Evolutionary conservation across 176 grass and related monocot species (phyloP).

Genomic region (Melocanna baccifera): DNA sequence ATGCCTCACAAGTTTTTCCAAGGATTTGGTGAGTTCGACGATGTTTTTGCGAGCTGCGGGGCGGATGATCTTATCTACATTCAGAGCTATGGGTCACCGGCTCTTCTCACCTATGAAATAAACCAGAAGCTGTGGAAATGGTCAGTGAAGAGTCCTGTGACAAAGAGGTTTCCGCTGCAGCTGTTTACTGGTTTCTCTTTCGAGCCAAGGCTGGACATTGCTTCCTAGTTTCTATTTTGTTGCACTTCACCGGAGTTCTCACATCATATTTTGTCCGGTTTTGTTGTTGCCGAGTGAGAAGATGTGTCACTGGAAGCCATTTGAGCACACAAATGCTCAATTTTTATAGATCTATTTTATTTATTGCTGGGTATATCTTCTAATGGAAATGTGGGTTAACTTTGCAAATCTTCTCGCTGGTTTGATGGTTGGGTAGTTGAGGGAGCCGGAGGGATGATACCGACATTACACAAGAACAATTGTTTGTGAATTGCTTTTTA

Average conservation of each 20-base stretch:
- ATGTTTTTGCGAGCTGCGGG: constrained; percentile 81
- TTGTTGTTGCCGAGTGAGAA: constrained; percentile 24
- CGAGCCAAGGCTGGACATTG: constrained; percentile 72
- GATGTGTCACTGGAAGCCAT: constrained; percentile 22
- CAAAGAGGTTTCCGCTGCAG: constrained; percentile 85
- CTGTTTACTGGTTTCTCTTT: constrained; percentile 92
- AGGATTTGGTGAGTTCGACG: constrained; percentile 86
- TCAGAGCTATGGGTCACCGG: constrained; percentile 79
- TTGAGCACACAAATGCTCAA: constrained; percentile 21
- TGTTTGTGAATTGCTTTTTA: neutral
- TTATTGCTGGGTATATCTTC: constrained; percentile 45
- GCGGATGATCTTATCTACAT: constrained; percentile 80
- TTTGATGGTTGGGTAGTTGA: constrained; percentile 15
- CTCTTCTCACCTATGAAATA: constrained; percentile 74
- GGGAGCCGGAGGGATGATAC: neutral
- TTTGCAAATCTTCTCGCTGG: neutral
- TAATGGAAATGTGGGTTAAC: constrained; percentile 12
- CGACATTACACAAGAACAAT: neutral
- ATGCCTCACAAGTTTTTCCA: constrained; percentile 94
- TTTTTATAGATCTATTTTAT: constrained; percentile 43
- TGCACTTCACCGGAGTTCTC: constrained; percentile 10
- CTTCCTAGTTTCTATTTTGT: constrained; percentile 48
- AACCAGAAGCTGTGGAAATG: constrained; percentile 78
- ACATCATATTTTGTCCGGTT: constrained; percentile 21
- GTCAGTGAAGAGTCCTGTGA: constrained; percentile 76